Percentiles rank a stretch among this genome's conserved stretches.
Evolutionary conservation across 1,284 basidiomycete species (phyloP).

Genomic region (Pisolithus thermaeus): DNA sequence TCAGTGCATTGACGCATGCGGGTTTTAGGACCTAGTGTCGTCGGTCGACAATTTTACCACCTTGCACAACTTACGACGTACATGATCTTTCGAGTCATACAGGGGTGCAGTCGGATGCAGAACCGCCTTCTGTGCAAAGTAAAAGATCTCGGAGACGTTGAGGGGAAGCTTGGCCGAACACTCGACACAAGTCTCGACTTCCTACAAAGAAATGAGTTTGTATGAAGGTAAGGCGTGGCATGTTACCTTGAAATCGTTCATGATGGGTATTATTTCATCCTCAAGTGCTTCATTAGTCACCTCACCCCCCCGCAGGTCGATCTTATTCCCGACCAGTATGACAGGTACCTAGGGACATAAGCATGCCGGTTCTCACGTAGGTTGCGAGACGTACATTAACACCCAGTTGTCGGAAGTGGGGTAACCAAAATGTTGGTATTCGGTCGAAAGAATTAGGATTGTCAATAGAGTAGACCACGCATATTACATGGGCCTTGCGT

Average conservation of each 20-base stretch:
- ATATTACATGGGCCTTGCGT: slow-evolving; percentile 95
- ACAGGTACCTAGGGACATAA: slow-evolving; percentile 73
- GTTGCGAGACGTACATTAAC: slow-evolving; percentile 67
- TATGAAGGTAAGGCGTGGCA: slow-evolving; percentile 8
- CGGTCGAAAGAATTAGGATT: slow-evolving; percentile 95
- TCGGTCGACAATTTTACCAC: slow-evolving; percentile 3
- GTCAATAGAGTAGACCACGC: slow-evolving; percentile 95
- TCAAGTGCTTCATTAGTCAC: slow-evolving; percentile 94
- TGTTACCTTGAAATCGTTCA: slow-evolving; percentile 92
- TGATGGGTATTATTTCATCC: slow-evolving; percentile 90
- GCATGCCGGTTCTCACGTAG: slow-evolving; percentile 2
- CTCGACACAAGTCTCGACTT: slow-evolving; percentile 98
- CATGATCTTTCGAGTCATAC: slow-evolving; percentile 95
- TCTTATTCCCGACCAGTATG: slow-evolving; percentile 97
- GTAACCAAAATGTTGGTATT: slow-evolving; percentile 97
- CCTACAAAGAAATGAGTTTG: slow-evolving; percentile 41
- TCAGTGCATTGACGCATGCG: slow-evolving; percentile 83
- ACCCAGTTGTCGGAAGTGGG: slow-evolving; percentile 92
- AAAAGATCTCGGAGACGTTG: slow-evolving; percentile 98
- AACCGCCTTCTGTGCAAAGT: slow-evolving; percentile 98
- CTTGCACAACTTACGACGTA: slow-evolving; percentile 26
- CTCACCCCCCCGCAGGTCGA: slow-evolving; percentile 88
- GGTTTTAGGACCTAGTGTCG: slow-evolving; percentile 79
- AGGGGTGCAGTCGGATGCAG: slow-evolving; percentile 95
- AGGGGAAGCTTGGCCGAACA: slow-evolving; percentile 86